Base-by-base conservation (phyloP, 23 red algal species). In the Agarophyton chilense region DNA sequence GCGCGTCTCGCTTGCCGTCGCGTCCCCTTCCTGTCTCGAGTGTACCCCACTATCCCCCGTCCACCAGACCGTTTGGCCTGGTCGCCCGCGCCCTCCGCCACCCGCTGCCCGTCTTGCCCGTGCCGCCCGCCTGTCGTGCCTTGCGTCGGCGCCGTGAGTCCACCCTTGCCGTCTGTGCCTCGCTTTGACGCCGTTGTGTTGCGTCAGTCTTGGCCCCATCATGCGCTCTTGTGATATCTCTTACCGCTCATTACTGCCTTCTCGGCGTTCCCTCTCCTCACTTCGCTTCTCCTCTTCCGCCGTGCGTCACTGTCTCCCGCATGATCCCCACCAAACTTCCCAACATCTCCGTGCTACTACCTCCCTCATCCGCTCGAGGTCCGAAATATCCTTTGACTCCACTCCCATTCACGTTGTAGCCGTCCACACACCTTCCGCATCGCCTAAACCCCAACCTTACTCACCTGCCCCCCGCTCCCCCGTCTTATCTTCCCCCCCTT, bases 331-430 rank as follows among this genome's bases (percentile, higher is more conserved):
- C n/a, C n/a, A 2, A 17, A 9, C 40, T 6, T 4, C 17, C 3
- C 68, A 5, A 17, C 9, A 9, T 19, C 24, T 10, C 40, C 43
- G 40, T 18, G 0, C 13, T 18, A 45, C 68, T 39, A 21, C 68
- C 68, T 1, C 68, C 14, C n/a, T 34, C 29, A 25, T 33, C 21
- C 65, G 65, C 41, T 74, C 68, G 17, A 11, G n/a, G 12, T 72
- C 65, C 8, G 41, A 74, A 25, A 47, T 74, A 4, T 14, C 47
- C 1, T 74, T 74, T 18, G 4, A 74, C 68, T 38, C 39, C 38
- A 74, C 68, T 2, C 68, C 68, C 4, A 47, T 74, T 10, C 68
- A 74, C 19, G 68, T 74, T 1, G 68, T 74, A 28, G 4, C 66
- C 17, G 5, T 8, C 24, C 68, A 16, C 25, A 18, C 68, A 8